Evolutionary conservation across 768 basidiomycete species (phyloP).

Genomic region (Imleria badia): DNA sequence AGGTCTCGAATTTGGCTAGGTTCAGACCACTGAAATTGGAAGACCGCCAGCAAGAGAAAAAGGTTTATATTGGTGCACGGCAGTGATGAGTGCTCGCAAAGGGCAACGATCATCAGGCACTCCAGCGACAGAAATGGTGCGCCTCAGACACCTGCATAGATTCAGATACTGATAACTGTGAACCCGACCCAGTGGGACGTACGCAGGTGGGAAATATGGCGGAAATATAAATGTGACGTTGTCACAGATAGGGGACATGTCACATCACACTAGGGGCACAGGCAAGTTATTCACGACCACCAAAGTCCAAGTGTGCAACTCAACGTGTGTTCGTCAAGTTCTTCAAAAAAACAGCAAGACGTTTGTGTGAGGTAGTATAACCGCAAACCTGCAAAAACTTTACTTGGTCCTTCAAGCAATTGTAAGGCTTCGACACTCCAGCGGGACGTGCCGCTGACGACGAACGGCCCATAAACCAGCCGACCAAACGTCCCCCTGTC

Average conservation of each 20-base stretch:
- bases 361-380: slow-evolving; percentile 31
- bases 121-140: not conserved
- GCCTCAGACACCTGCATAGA: not conserved
- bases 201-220: slow-evolving; percentile 14
- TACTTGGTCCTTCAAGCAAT: slow-evolving; percentile 6
- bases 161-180: not conserved
- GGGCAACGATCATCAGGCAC: not conserved
- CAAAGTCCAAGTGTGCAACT: slow-evolving; percentile 25
- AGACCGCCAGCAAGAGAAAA: slow-evolving; percentile 7
- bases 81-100: not conserved
- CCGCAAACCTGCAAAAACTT: slow-evolving; percentile 14
- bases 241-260: slow-evolving; percentile 30
- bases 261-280: slow-evolving; percentile 28
- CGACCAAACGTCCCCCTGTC: slow-evolving; percentile 21
- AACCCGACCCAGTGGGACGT: not conserved
- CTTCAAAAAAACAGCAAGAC: slow-evolving; percentile 19
- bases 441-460: not conserved
- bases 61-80: not conserved
- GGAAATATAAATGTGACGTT: slow-evolving; percentile 21
- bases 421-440: not conserved
- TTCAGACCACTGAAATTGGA: slow-evolving; percentile 20
- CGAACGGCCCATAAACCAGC: slow-evolving; percentile 1
- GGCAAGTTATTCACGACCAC: slow-evolving; percentile 34
- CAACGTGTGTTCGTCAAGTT: slow-evolving; percentile 30
- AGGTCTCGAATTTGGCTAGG: not conserved